Percentiles rank a stretch among this genome's conserved stretches.
phyloP scores from a whole-genome alignment of 2,329 filamentous ascomycete species.

The Colletotrichum tabaci region DNA sequence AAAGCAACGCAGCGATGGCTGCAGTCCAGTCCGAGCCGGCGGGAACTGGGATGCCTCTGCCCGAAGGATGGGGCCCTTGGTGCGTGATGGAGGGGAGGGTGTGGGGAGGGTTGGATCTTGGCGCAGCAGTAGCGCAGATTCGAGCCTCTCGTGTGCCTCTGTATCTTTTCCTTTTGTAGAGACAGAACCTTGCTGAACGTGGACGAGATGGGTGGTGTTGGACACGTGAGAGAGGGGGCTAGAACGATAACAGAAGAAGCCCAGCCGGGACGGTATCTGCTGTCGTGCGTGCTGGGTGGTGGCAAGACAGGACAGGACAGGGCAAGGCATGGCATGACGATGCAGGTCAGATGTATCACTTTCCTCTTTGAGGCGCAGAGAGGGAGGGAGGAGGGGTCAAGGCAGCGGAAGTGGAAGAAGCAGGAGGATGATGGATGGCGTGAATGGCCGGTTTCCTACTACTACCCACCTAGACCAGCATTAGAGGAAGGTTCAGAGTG shows the following conservation, averaged over 20 bases:
- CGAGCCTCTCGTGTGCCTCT: slow-evolving; percentile 23
- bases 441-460: slow-evolving; percentile 35
- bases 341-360: slow-evolving; percentile 38
- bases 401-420: slow-evolving; percentile 24
- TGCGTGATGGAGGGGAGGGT: slow-evolving; percentile 31
- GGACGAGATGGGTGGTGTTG: slow-evolving; percentile 13
- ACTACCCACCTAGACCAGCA: slow-evolving; percentile 32
- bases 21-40: slow-evolving; percentile 36
- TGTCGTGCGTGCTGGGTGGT: slow-evolving; percentile 9
- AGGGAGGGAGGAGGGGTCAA: slow-evolving; percentile 33
- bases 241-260: slow-evolving; percentile 18
- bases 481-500: slow-evolving; percentile 16
- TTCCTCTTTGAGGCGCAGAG: slow-evolving; percentile 37
- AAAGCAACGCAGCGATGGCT: slow-evolving; percentile 36
- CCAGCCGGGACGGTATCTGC: slow-evolving; percentile 12
- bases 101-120: slow-evolving; percentile 39
- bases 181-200: slow-evolving; percentile 18
- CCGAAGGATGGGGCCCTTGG: slow-evolving; percentile 35
- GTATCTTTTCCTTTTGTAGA: slow-evolving; percentile 17
- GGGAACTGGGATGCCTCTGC: slow-evolving; percentile 40
- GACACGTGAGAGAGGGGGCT: slow-evolving; percentile 33
- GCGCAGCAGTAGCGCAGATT: slow-evolving; percentile 39
- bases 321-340: slow-evolving; percentile 26
- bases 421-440: slow-evolving; percentile 27
- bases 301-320: slow-evolving; percentile 9